Percentiles rank a stretch among this genome's conserved stretches.
These are phyloP conservation scores for Cyberlindnera sargentensis DNA, from an alignment of 805 yeast species.

Conservation along the genomic window DNA sequence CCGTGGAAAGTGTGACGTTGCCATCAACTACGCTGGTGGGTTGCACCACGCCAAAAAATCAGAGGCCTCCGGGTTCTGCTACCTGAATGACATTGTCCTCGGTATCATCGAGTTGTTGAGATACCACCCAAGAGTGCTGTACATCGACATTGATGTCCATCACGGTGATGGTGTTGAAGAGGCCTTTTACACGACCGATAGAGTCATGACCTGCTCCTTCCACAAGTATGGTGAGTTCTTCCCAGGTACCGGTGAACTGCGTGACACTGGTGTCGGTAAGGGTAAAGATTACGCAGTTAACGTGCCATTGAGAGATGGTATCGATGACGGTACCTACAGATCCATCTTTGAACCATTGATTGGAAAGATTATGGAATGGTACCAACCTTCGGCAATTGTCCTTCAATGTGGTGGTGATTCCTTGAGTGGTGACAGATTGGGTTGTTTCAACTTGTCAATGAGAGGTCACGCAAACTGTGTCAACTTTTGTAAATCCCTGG, in stretches of 20 bases:
- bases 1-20: conserved; percentile 80
- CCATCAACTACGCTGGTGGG: conserved; percentile 92
- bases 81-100: conserved; percentile 82
- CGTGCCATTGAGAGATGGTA: conserved; percentile 87
- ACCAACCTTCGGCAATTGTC: conserved; percentile 94
- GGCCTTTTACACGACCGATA: conserved; percentile 85
- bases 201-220: conserved; percentile 86
- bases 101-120: conserved; percentile 75
- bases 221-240: conserved; percentile 91
- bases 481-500: conserved; percentile 75
- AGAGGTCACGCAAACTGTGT: conserved; percentile 96
- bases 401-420: conserved; percentile 99
- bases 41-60: conserved; percentile 88
- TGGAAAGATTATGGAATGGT: conserved; percentile 69
- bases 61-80: conserved; percentile 88
- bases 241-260: conserved; percentile 87
- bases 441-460: conserved; percentile 92
- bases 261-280: conserved; percentile 77
- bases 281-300: conserved; percentile 82
- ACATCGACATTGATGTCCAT: conserved; percentile 86
- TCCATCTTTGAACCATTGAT: conserved; percentile 88
- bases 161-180: conserved; percentile 97
- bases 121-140: conserved; percentile 78
- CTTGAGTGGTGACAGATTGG: conserved; percentile 88
- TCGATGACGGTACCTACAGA: conserved; percentile 76